phyloP scores from a whole-genome alignment of 2,329 filamentous ascomycete species.

The Tetracladium maxilliforme region DNA sequence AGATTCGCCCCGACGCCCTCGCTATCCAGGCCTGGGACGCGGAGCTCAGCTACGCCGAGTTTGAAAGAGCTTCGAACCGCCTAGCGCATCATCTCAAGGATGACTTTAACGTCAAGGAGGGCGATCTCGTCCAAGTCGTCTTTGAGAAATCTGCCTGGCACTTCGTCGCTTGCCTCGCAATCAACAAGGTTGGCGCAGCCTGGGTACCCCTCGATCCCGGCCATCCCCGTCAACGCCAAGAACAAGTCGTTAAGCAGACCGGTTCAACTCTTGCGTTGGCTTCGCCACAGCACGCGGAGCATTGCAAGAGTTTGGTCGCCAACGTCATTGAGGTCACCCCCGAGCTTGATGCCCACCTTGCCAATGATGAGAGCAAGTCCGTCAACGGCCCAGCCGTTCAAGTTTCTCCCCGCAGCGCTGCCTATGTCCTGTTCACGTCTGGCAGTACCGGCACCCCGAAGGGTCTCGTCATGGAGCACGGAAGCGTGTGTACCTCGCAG shows the following conservation, averaged over 20 bases:
- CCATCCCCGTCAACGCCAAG: conserved; percentile 16
- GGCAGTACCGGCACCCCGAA: conserved; percentile 27
- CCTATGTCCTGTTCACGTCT: conserved; percentile 28
- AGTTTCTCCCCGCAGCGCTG: conserved; percentile 7
- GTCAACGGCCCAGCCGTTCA: conserved; percentile 9
- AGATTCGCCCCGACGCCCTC: too few species aligned
- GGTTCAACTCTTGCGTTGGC: conserved; percentile 47
- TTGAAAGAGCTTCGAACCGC: conserved; percentile 7
- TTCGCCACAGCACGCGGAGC: too few species aligned
- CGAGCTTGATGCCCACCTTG: conserved; percentile 9
- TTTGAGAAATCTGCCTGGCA: too few species aligned
- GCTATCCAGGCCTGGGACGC: conserved; percentile 8
- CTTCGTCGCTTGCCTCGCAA: too few species aligned
- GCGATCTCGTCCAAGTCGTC: too few species aligned
- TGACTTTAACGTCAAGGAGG: too few species aligned
- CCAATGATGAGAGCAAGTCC: conserved; percentile 5
- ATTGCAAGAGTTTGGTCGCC: too few species aligned
- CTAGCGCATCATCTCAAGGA: conserved; percentile 7
- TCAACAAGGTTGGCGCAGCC: conserved; percentile 18
- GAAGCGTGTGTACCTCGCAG: too few species aligned
- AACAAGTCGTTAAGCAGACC: conserved; percentile 40
- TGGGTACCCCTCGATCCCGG: conserved; percentile 23
- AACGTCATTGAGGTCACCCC: conserved; percentile 7
- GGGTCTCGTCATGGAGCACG: conserved; percentile 64
- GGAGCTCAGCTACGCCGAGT: conserved; percentile 8